A percentile compares a stretch with the other conserved stretches of the same genome.
Evolutionary conservation across 768 basidiomycete genomes (phyloP).

Genomic region (Rhodotorula sphaerocarpa): DNA sequence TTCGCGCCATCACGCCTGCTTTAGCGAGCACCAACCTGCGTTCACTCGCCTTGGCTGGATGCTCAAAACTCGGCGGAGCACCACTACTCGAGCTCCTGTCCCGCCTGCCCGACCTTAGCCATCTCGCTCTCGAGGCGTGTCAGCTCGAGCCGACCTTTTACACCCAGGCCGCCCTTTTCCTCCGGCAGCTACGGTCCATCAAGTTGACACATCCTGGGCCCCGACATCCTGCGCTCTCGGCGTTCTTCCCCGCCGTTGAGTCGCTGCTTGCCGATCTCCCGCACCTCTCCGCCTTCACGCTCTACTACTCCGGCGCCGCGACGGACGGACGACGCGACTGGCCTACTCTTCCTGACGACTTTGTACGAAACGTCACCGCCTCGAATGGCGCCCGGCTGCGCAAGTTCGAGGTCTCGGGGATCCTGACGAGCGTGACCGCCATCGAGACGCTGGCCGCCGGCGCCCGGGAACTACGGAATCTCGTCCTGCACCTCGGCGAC

Average conservation of each 20-base stretch:
- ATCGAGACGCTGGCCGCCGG: conserved; percentile 1
- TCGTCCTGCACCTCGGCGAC: conserved; percentile 25
- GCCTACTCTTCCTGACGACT: conserved; percentile 4
- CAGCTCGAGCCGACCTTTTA: conserved; percentile 21
- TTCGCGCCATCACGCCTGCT: neutral
- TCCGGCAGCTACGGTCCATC: conserved; percentile 14
- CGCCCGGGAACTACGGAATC: neutral
- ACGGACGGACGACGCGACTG: conserved; percentile 14
- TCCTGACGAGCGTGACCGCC: conserved; percentile 7
- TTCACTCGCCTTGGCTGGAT: conserved; percentile 28
- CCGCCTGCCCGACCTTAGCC: conserved; percentile 4
- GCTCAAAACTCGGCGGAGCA: conserved; percentile 13
- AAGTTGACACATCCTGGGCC: conserved; percentile 33
- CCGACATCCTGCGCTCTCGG: conserved; percentile 4
- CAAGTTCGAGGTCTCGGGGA: conserved; percentile 27
- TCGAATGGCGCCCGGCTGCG: conserved; percentile 7
- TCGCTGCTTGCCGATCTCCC: conserved; percentile 1
- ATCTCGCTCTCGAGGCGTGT: conserved; percentile 32
- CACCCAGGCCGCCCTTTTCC: conserved; percentile 4
- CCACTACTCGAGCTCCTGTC: conserved; percentile 14
- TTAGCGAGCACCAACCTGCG: conserved; percentile 5
- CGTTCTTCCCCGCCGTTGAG: conserved; percentile 27
- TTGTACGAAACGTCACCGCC: neutral
- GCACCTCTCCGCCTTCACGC: conserved; percentile 17
- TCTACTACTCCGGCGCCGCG: conserved; percentile 25